Base-by-base conservation (phyloP, 345 rosid species). In the Abelmoschus esculentus region DNA sequence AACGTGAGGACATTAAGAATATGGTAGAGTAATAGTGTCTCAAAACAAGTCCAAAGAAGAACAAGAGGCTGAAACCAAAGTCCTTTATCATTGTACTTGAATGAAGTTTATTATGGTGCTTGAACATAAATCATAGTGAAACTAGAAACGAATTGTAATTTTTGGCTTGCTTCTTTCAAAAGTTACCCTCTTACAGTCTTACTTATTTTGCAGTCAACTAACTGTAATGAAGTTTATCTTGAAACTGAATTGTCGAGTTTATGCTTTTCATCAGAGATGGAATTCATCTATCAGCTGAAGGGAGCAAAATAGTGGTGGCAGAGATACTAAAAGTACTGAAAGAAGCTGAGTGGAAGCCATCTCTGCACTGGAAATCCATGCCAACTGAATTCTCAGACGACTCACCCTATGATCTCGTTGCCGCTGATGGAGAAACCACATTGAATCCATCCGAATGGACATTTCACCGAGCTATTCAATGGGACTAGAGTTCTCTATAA, bases 331-430 rank as follows among this genome's bases (percentile, higher is more conserved):
- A 91, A 77, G 89, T 83, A 76, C 61, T 92, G 34, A 96, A 80
- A 72, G 87, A 85, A 78, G 89, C 95, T 0, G 91, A 96, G 17
- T 96, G 99, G 99, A 67, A 57, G 74, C 97, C 98, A 7, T 87
- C 92, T 69, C 88, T 96, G 6, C 86, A 90, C 80, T 92, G 99
- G 98, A 92, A 90, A 77, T 80, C 92, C 13, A 84, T 92, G 90
- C 88, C 93, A 5, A 83, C 96, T 0, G 97, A 96, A 81, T 96
- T 92, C 72, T 15, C 95, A 0, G 96, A 96, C 66, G 82, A 92
- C 70, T 96, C 96, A 0, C 80, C 91, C 0, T 87, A 81, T 69
- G 89, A 92, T 81, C 91, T 89, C 36, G 96, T 92, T 6, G 84
- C 90, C 7, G 95, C 97, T 0, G 89, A 92, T 73, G 96, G 95